Conservation (phyloP, 371 early-diverging fungal genomes). For the Gilbertella persicaria region DNA sequence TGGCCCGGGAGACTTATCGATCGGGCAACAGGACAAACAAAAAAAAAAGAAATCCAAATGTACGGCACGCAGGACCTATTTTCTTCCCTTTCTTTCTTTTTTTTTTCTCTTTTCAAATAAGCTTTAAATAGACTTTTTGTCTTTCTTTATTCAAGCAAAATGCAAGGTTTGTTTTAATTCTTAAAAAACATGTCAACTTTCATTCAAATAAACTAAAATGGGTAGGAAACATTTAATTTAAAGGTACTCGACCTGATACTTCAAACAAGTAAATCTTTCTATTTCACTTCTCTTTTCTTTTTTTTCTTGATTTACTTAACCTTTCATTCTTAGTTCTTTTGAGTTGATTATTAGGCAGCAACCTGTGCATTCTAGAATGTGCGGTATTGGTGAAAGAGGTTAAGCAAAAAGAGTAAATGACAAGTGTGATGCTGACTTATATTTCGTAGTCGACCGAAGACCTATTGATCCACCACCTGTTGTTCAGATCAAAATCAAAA, state of each 20-base stretch:
- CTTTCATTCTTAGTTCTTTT: conserved; percentile 30
- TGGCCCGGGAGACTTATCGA: background rate
- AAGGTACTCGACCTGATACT: conserved; percentile 4
- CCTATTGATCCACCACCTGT: conserved; percentile 54
- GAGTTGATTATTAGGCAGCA: conserved; percentile 47
- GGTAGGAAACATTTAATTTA: background rate
- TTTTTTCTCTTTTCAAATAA: conserved; percentile 10
- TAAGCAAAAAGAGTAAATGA: background rate
- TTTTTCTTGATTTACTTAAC: too few relatives aligned
- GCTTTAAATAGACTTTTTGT: background rate
- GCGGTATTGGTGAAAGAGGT: conserved; percentile 55
- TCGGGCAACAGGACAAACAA: conserved; percentile 6
- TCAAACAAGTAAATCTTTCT: conserved; percentile 2
- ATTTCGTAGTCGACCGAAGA: conserved; percentile 40
- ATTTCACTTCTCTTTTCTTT: background rate
- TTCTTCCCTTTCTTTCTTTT: background rate
- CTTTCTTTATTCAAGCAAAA: background rate
- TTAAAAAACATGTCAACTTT: background rate
- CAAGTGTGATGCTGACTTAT: background rate
- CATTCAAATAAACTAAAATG: conserved; percentile 1
- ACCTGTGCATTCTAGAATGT: conserved; percentile 53
- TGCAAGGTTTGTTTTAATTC: conserved; percentile 9
- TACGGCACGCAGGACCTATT: background rate
- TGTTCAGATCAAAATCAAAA: conserved; percentile 32
- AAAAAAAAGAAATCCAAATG: background rate